Conservation (phyloP, 345 rosid species). For the Lepidium didymum region DNA sequence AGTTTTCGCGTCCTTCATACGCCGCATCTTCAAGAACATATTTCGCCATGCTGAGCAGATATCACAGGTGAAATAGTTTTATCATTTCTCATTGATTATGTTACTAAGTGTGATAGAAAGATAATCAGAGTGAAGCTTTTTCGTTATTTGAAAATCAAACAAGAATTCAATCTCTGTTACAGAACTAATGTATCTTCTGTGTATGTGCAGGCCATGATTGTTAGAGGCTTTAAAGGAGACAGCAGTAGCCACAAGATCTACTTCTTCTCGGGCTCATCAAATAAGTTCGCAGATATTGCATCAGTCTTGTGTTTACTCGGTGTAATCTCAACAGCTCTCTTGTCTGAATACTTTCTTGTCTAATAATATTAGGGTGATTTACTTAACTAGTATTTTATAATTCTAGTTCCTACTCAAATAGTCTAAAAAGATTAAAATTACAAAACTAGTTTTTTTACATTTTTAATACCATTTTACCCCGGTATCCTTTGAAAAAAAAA, state of each 20-base stretch:
- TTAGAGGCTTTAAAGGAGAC: conserved; percentile 88
- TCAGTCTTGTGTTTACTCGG: conserved; percentile 58
- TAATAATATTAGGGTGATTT: no score
- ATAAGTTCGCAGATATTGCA: conserved; percentile 48
- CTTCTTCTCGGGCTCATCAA: conserved; percentile 46
- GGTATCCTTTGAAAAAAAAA: no score
- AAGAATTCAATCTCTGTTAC: background rate
- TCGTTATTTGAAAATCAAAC: background rate
- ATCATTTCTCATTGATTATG: background rate
- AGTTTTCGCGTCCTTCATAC: conserved; percentile 79
- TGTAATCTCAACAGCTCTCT: conserved; percentile 51
- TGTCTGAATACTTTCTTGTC: conserved; percentile 55
- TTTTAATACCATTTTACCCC: no score
- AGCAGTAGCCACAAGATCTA: conserved; percentile 63
- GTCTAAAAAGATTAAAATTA: no score
- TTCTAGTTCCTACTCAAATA: no score
- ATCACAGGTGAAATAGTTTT: conserved; percentile 56
- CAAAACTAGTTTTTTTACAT: no score
- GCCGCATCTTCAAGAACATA: conserved; percentile 83
- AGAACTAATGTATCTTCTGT: background rate
- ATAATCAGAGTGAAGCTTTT: background rate
- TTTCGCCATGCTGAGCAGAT: conserved; percentile 91
- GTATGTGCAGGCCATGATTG: conserved; percentile 82
- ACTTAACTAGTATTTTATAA: no score
- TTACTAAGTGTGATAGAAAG: background rate